Base-by-base conservation (phyloP, 768 basidiomycete species). In the Lactarius vividus region DNA sequence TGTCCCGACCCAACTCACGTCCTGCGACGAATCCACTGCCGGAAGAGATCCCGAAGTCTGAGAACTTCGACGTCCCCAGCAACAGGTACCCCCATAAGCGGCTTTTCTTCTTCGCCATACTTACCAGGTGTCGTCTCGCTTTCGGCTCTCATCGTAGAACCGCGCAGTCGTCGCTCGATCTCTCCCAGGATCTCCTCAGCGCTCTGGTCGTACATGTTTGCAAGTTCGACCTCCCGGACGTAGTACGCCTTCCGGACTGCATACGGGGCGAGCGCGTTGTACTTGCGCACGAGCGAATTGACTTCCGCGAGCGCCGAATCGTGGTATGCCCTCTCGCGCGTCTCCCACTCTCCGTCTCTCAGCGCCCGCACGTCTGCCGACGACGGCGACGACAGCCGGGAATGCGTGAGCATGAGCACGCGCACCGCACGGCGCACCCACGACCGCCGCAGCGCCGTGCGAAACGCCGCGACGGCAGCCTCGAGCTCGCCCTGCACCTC, bases 401-500 rank as follows among this genome's bases (percentile, higher is more conserved):
- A 72, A 18, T 79, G 74, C 1, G 85, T 84, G 39, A 79, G 74
- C 1, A 84, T 83, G 39, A 91, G 77, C 40, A 77, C 80, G n/a
- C 91, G 85, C 40, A 91, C 77, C 4, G 85, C 86, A 16, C 85
- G 85, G n/a, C 90, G 85, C n/a, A 83, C 82, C 86, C 91, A 96
- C 1, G 88, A 85, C 59, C 85, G 80, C 18, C 80, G 81, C 13
- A 94, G 76, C 10, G 86, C 80, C 46, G 82, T 77, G 16, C 92
- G 85, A 76, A 94, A 94, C 2, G 83, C 77, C 6, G 72, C 72
- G 1, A 88, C 75, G 0, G 89, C 81, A 0, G 76, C 74, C 44
- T 94, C 92, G 26, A 94, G 81, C 68, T 91, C 90, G 63, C 80
- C 78, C 75, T 93, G 92, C 39, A 92, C 71, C 76, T 94, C 92